Evolutionary conservation across 2,329 filamentous ascomycete species (phyloP), one percentile per base, ranked within the genome.

Genomic region (Cordyceps farinosa): DNA sequence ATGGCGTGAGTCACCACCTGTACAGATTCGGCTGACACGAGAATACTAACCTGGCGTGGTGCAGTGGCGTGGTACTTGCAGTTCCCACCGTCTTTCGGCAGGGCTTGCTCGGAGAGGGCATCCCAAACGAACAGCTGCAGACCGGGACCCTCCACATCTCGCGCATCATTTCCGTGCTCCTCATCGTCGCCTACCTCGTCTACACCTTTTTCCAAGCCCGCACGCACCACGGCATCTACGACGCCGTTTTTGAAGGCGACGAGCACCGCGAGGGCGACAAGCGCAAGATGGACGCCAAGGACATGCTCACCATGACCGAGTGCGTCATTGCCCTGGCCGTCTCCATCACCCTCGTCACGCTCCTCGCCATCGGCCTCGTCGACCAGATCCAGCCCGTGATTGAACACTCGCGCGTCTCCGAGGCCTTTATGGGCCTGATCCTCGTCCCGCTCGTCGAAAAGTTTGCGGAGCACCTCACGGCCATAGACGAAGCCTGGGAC

Each of bases 381-480:
- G 77, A 87, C 57, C 80, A 93, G 70, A 95, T 95, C 64, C 82
- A 86, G 44, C 79, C 76, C 69, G 84, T 85, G 5, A 82, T 85
- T 44, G 68, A 77, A 44, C 68, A 75, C 29, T 75, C 75, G 27
- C 67, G 73, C 63, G 75, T 86, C 17, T 81, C 80, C 0, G 82
- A 84, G 61, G 77, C 83, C 1, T 84, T 84, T 66, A 82, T 85
- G 76, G 83, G 91, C 69, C 79, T 96, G 44, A 94, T 95, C 67
- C 81, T 96, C 1, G 84, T 95, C 5, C 88, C 90, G 4, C 81
- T 96, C 0, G 91, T 95, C 6, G 92, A 96, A 72, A 96, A 96
- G 75, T 88, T 90, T 3, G 91, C 91, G 13, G 91, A 96, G 75
- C 91, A 96, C 75, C 78, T 96, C 53, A 93, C 90, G 2, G 90